Percentiles rank a stretch among this genome's conserved stretches.
Conservation (phyloP, 306 rosid species). For the Sicyos edulis region DNA sequence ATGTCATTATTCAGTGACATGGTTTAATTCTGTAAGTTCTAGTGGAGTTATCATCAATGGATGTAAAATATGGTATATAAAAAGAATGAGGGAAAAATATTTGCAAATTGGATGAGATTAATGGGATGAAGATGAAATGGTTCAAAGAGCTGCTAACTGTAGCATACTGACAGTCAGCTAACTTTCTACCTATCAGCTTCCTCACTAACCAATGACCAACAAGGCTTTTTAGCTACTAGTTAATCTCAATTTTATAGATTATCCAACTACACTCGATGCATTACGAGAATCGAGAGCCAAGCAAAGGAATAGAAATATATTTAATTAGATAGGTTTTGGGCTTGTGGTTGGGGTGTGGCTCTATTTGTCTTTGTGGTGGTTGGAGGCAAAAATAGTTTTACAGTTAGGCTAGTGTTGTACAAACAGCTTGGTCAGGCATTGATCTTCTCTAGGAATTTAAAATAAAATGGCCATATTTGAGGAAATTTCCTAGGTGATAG, state of each 20-base stretch:
- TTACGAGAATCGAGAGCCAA: background rate
- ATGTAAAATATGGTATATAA: background rate
- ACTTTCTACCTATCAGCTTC: background rate
- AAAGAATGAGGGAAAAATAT: background rate
- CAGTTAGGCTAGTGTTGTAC: background rate
- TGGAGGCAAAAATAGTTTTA: background rate
- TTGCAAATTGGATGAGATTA: background rate
- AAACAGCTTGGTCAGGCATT: background rate
- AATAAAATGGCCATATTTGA: background rate
- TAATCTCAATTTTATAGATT: background rate
- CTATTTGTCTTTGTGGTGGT: background rate
- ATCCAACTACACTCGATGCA: background rate
- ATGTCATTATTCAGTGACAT: background rate
- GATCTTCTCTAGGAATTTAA: background rate
- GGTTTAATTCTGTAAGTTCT: background rate
- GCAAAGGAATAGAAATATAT: background rate
- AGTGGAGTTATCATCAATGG: background rate
- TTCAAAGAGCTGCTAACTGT: background rate
- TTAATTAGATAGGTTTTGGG: background rate
- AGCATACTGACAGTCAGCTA: background rate
- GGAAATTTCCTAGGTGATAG: too few relatives aligned
- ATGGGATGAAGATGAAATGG: background rate
- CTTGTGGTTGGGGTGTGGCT: constrained; percentile 3
- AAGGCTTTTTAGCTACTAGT: background rate
- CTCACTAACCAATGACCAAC: background rate